Evolutionary conservation across 257 asterid species (phyloP), one percentile per base, ranked within the genome.

Genomic region (Nicotiana otophora): DNA sequence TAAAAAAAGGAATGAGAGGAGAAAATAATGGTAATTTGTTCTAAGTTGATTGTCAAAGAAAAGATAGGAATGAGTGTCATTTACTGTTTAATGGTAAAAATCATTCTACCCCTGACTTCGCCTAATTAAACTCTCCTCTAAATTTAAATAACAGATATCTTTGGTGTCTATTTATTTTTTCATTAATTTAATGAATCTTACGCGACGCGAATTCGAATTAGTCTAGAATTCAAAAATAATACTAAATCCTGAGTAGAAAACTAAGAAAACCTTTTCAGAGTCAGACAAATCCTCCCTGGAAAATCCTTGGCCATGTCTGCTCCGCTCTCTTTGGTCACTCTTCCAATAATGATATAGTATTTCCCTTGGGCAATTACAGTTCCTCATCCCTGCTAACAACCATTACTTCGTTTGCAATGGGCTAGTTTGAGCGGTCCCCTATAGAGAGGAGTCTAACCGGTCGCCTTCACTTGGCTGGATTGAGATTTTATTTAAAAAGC

Each of bases 381-480:
- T 46, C 20, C 15, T 46, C 11, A 42, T 72, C 60, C 1, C 14
- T 16, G 57, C 9, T 68, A 69, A 39, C 77, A 69, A 36, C 57
- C 57, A 10, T 39, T 3, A n/a, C 16, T 69, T 69, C 46, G 20
- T 72, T 5, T 0, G 78, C 61, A 72, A 46, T 72, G 60, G 79
- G 79, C 20, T 46, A 39, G 79, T 55, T 72, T 72, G 61, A 46
- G 60, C 61, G 79, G 79, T 72, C 79, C 79, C 79, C 79, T 46
- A 23, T 46, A 10, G 26, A 57, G 60, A 15, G 17, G 60, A 54
- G 8, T 54, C 19, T 2, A 10, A 23, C 23, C 12, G 28, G 39
- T 46, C 78, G 61, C 61, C 79, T 72, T 72, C 79, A 72, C 15
- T 72, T 7, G 61, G 79, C 39, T 72, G 79, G 3, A 23, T 48